Evolutionary conservation across 2,329 filamentous ascomycete species (phyloP).

Genomic region (Aspergillus tubingensis): DNA sequence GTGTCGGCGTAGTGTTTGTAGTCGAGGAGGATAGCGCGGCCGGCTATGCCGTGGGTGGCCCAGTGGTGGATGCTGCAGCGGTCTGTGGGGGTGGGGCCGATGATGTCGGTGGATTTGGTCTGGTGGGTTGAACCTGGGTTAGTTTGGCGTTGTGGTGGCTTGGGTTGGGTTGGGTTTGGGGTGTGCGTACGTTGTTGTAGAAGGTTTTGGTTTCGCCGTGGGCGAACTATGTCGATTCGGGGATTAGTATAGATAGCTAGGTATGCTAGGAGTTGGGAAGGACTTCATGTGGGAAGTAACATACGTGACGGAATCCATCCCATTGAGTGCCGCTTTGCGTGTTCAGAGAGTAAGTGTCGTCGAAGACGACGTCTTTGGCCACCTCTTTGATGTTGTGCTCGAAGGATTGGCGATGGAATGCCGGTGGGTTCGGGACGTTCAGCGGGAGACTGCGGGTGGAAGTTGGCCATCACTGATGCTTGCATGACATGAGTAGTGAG

Average conservation of each 20-base stretch:
- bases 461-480: neutral
- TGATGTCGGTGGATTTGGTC: constrained; percentile 39
- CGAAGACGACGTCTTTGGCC: constrained; percentile 39
- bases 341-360: constrained; percentile 51
- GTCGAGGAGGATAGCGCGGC: constrained; percentile 46
- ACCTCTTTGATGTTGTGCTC: constrained; percentile 56
- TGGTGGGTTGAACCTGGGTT: constrained; percentile 12
- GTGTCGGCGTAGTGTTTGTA: constrained; percentile 51
- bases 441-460: constrained; percentile 50
- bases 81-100: constrained; percentile 35
- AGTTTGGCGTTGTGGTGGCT: neutral
- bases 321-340: constrained; percentile 53
- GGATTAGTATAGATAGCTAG: neutral
- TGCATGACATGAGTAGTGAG: neutral
- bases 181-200: constrained; percentile 42
- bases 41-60: constrained; percentile 45
- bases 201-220: constrained; percentile 41
- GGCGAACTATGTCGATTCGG: constrained; percentile 33
- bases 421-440: constrained; percentile 54
- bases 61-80: constrained; percentile 48
- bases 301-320: constrained; percentile 53
- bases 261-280: neutral
- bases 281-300: constrained; percentile 2
- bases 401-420: constrained; percentile 56
- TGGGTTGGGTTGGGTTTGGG: neutral